Percentiles rank a stretch among this genome's conserved stretches.
Evolutionary conservation across 2,329 filamentous ascomycete species (phyloP).

Genomic region (Trichoderma sp.): DNA sequence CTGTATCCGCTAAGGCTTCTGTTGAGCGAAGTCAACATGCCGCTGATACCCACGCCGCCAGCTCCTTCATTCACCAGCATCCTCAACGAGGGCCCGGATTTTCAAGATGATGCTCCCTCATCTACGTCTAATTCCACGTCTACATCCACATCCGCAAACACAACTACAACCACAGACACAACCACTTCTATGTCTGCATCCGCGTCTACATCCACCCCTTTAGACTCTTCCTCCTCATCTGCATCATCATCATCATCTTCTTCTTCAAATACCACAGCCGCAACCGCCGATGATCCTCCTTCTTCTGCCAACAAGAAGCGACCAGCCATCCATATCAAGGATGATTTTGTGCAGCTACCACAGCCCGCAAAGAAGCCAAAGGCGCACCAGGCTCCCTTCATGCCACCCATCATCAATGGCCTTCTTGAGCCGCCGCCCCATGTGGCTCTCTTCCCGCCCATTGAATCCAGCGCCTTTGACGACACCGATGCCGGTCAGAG

Average conservation of each 20-base stretch:
- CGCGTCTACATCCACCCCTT: not conserved
- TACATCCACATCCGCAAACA: not conserved
- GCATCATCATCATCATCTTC: not conserved
- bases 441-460: constrained; percentile 61
- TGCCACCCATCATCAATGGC: constrained; percentile 64
- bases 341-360: constrained; percentile 62
- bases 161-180: not conserved
- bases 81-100: constrained; percentile 44
- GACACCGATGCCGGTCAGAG: constrained; percentile 43
- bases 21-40: constrained; percentile 34
- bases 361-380: constrained; percentile 65
- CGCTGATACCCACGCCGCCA: constrained; percentile 29
- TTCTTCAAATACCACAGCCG: not conserved
- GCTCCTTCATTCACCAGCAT: constrained; percentile 46
- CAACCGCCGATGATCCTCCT: not conserved
- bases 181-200: not conserved
- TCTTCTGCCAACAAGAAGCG: constrained; percentile 51
- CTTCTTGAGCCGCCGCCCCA: constrained; percentile 60
- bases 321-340: constrained; percentile 48
- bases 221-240: not conserved
- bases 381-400: constrained; percentile 52
- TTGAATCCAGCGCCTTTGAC: constrained; percentile 55
- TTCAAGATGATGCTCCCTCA: constrained; percentile 41
- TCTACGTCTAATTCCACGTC: not conserved
- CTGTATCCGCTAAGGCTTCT: constrained; percentile 41